Conservation (phyloP, 495 filamentous ascomycete genomes). For the Daldinia loculata region DNA sequence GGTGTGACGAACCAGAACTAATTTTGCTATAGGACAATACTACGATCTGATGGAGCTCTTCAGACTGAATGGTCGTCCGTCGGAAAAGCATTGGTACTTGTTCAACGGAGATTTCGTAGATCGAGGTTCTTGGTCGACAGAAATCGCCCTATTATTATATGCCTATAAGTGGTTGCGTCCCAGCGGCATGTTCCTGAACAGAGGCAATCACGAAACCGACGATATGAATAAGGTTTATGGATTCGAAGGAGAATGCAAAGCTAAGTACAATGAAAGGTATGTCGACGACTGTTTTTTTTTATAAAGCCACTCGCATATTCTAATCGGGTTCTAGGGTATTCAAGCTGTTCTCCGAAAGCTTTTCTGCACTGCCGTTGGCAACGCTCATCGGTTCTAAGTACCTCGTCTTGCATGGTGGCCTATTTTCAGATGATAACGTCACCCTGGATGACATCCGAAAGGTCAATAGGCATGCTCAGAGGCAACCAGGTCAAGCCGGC, state of each 20-base stretch:
- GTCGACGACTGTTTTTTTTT: not conserved
- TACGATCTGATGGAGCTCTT: constrained; percentile 98
- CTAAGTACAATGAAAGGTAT: constrained; percentile 91
- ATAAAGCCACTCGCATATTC: constrained; percentile 1
- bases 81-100: constrained; percentile 86
- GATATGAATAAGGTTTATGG: constrained; percentile 99
- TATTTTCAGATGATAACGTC: constrained; percentile 97
- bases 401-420: constrained; percentile 91
- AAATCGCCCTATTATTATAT: constrained; percentile 92
- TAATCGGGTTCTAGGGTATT: constrained; percentile 65
- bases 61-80: constrained; percentile 84
- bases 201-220: constrained; percentile 98
- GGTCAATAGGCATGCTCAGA: constrained; percentile 88
- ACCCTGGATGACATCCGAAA: constrained; percentile 93
- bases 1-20: constrained; percentile 13
- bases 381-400: constrained; percentile 92
- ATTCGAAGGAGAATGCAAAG: constrained; percentile 97
- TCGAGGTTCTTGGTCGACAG: constrained; percentile 95
- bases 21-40: constrained; percentile 77
- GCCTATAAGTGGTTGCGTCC: constrained; percentile 97
- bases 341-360: constrained; percentile 98
- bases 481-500: constrained; percentile 93
- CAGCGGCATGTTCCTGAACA: constrained; percentile 90
- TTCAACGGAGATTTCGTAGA: constrained; percentile 99
- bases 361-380: constrained; percentile 92